Conservation (phyloP, 2,329 filamentous ascomycete species). For the Colletotrichum sojae region DNA sequence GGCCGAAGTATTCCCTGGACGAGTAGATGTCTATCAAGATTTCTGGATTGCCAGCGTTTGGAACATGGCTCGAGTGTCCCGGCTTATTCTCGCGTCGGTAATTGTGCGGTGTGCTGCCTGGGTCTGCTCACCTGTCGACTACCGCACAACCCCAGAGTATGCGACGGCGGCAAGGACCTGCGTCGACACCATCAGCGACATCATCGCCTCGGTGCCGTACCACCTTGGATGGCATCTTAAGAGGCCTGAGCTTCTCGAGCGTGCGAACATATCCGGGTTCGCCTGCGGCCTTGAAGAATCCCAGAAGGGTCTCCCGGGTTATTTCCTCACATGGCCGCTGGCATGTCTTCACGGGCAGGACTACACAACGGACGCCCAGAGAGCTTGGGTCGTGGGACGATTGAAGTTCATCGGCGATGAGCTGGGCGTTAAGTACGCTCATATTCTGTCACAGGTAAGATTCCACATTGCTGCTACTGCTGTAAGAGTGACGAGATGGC, state of each 20-base stretch:
- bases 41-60: slow-evolving; percentile 71
- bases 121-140: slow-evolving; percentile 72
- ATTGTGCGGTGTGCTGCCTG: slow-evolving; percentile 73
- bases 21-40: slow-evolving; percentile 72
- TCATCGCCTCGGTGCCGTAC: slow-evolving; percentile 74
- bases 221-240: slow-evolving; percentile 72
- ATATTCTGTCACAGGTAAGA: slow-evolving; percentile 67
- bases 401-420: slow-evolving; percentile 68
- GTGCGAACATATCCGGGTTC: slow-evolving; percentile 60
- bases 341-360: slow-evolving; percentile 69
- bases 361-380: slow-evolving; percentile 71
- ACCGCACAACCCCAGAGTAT: slow-evolving; percentile 74
- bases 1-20: slow-evolving; percentile 72
- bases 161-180: slow-evolving; percentile 66
- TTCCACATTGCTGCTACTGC: neutral
- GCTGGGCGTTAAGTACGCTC: slow-evolving; percentile 71
- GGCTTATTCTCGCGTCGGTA: slow-evolving; percentile 68
- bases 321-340: slow-evolving; percentile 73
- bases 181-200: slow-evolving; percentile 68
- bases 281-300: slow-evolving; percentile 64
- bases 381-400: slow-evolving; percentile 68
- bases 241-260: slow-evolving; percentile 56
- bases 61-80: slow-evolving; percentile 68
- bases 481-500: neutral
- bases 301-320: slow-evolving; percentile 69